A percentile compares a stretch with the other conserved stretches of the same genome.
Evolutionary conservation across 1,139 yeast species (phyloP).

Genomic region (Saccharomyces hybrid): DNA sequence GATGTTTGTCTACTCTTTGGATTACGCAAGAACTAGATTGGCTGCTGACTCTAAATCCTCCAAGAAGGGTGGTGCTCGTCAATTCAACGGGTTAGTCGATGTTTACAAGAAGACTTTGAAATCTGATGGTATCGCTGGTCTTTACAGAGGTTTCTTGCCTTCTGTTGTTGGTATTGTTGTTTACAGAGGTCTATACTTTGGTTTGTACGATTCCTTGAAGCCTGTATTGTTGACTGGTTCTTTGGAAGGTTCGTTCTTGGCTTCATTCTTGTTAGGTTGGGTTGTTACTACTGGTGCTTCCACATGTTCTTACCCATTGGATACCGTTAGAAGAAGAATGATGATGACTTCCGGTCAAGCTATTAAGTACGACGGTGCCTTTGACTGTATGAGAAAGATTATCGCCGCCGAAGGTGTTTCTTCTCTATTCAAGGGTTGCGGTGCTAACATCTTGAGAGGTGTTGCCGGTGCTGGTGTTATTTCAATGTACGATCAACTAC

Average conservation of each 20-base stretch:
- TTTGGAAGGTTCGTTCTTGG: slow-evolving; percentile 62
- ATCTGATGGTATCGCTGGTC: slow-evolving; percentile 72
- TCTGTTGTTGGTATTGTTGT: slow-evolving; percentile 73
- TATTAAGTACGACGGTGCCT: slow-evolving; percentile 65
- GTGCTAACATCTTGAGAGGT: slow-evolving; percentile 82
- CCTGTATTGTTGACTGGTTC: slow-evolving; percentile 67
- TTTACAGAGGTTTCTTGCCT: slow-evolving; percentile 80
- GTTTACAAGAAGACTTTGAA: slow-evolving; percentile 73
- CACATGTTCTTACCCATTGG: slow-evolving; percentile 74
- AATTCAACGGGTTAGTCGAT: slow-evolving; percentile 69
- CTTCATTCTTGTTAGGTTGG: slow-evolving; percentile 75
- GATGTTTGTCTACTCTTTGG: slow-evolving; percentile 70
- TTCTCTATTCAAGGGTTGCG: slow-evolving; percentile 77
- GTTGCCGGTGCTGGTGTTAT: slow-evolving; percentile 83
- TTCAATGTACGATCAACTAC: slow-evolving; percentile 71
- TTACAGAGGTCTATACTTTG: slow-evolving; percentile 80
- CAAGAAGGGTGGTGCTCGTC: slow-evolving; percentile 57
- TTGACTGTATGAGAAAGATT: slow-evolving; percentile 63
- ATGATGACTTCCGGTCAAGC: slow-evolving; percentile 83
- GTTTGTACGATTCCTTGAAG: slow-evolving; percentile 71
- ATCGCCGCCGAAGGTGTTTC: slow-evolving; percentile 65
- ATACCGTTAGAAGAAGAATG: slow-evolving; percentile 81
- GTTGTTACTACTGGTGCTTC: slow-evolving; percentile 73
- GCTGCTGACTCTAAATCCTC: slow-evolving; percentile 74
- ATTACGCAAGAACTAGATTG: slow-evolving; percentile 77